Evolutionary conservation across 1,284 basidiomycete genomes (phyloP).

Genomic region (Ceratobasidium sp.): DNA sequence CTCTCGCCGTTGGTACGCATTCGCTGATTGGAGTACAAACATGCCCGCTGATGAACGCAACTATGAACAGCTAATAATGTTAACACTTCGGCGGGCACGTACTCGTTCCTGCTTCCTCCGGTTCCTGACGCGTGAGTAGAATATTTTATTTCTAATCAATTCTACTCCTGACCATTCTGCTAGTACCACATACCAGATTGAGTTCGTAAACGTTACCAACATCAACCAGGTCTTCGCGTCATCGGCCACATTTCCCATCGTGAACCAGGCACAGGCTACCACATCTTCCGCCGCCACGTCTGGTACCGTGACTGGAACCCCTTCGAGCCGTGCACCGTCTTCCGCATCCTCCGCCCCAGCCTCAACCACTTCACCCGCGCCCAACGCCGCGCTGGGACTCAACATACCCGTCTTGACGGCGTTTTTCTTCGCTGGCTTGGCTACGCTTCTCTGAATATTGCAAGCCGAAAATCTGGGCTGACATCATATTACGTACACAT

Average conservation of each 20-base stretch:
- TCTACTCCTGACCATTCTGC: background rate
- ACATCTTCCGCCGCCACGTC: constrained; percentile 13
- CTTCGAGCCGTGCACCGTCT: background rate
- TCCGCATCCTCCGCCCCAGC: constrained; percentile 18
- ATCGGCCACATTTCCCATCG: constrained; percentile 31
- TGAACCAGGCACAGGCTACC: constrained; percentile 20
- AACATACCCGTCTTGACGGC: constrained; percentile 4
- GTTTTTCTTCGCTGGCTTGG: constrained; percentile 31
- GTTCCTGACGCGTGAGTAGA: constrained; percentile 37
- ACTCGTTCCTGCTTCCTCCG: constrained; percentile 35
- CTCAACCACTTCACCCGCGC: constrained; percentile 8
- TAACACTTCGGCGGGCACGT: background rate
- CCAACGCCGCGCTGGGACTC: constrained; percentile 24
- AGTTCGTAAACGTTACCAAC: constrained; percentile 42
- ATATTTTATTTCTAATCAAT: background rate
- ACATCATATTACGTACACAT: constrained; percentile 24
- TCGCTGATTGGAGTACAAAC: background rate
- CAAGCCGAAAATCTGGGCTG: background rate
- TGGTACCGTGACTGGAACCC: background rate
- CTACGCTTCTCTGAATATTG: constrained; percentile 37
- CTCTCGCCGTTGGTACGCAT: constrained; percentile 32
- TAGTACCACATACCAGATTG: constrained; percentile 31
- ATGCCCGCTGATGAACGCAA: background rate
- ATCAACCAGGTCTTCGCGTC: constrained; percentile 42
- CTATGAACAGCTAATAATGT: constrained; percentile 22